A percentile compares a stretch with the other conserved stretches of the same genome.
Evolutionary conservation across 441 rosid species (phyloP).

Genomic region (Hura crepitans): DNA sequence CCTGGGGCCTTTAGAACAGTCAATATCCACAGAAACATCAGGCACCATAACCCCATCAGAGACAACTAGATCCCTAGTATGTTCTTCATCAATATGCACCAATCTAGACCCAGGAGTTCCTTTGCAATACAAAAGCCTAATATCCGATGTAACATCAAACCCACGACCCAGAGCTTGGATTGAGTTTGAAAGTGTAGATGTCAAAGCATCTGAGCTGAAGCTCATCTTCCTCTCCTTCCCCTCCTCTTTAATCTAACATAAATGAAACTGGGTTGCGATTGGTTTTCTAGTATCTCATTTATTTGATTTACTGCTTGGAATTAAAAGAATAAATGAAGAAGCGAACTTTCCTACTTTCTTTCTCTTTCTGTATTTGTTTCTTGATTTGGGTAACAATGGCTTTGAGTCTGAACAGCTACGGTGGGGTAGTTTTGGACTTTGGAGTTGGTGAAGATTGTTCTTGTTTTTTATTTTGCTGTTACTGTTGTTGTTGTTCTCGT

Average conservation of each 20-base stretch:
- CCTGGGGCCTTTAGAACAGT: constrained; percentile 42
- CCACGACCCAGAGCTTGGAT: constrained; percentile 96
- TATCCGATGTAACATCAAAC: constrained; percentile 94
- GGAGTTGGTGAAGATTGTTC: constrained; percentile 16
- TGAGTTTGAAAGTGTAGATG: constrained; percentile 68
- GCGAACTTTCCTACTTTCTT: neutral
- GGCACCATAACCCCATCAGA: constrained; percentile 51
- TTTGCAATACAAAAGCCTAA: constrained; percentile 88
- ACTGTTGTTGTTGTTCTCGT: constrained; percentile 17
- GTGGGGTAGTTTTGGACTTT: constrained; percentile 9
- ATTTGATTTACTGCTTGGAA: neutral
- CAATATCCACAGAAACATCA: constrained; percentile 62
- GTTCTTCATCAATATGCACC: constrained; percentile 61
- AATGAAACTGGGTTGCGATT: neutral
- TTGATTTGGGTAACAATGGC: neutral
- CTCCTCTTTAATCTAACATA: neutral
- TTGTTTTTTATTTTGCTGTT: neutral
- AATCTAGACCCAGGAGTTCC: constrained; percentile 93
- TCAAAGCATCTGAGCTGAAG: constrained; percentile 62
- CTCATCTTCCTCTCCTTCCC: constrained; percentile 26
- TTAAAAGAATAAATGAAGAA: neutral
- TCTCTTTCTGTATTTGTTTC: neutral
- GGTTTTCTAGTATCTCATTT: neutral
- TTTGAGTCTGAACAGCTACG: neutral
- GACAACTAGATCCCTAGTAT: constrained; percentile 52